Base-by-base conservation (phyloP, 2,329 filamentous ascomycete genomes). In the Trichophyton rubrum region DNA sequence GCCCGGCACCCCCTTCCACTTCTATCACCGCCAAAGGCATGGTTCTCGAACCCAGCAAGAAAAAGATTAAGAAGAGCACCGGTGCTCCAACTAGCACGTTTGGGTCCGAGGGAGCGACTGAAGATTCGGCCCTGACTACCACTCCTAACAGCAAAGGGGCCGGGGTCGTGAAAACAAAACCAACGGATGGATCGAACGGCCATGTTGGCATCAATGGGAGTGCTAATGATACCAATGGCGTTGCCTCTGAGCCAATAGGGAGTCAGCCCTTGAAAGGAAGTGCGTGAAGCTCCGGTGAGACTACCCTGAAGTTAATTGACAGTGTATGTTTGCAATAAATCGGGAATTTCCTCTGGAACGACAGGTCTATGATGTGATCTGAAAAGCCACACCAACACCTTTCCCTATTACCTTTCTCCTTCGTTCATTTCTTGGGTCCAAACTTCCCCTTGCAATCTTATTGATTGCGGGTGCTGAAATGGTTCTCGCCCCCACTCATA, bases 11-110 rank as follows among this genome's bases (percentile, higher is more conserved):
- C 27, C 60, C 62, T 11, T 58, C 62, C 1, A 55, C 30, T 8
- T 41, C 61, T 15, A 22, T 63, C 45, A 64, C 65, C 41, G 60
- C 67, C 35, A 73, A 75, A 63, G 22, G 62, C 15, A 66, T 67
- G 2, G 57, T 62, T 3, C 64, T 66, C 13, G 71, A 77, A 61
- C 72, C 74, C 9, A 75, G 71, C 63, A 75, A 75, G 67, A 75
- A 76, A 62, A 75, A 75, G 60, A 61, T 67, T 15, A 75, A 75
- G 64, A 76, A 75, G 64, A 75, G 73, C 61, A 72, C 70, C 58
- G 72, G 72, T 6, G 62, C 65, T 6, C 27, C 40, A 4, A 64
- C 68, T 13, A 60, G 70, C 11, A 70, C 69, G 22, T 64, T 71
- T 11, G 70, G 71, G 40, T 67, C 64, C 5, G 71, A 74, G 58